These are phyloP conservation scores for Fusarium torreyae DNA, from an alignment of 2,329 filamentous ascomycete genomes.

Conservation along the genomic window DNA sequence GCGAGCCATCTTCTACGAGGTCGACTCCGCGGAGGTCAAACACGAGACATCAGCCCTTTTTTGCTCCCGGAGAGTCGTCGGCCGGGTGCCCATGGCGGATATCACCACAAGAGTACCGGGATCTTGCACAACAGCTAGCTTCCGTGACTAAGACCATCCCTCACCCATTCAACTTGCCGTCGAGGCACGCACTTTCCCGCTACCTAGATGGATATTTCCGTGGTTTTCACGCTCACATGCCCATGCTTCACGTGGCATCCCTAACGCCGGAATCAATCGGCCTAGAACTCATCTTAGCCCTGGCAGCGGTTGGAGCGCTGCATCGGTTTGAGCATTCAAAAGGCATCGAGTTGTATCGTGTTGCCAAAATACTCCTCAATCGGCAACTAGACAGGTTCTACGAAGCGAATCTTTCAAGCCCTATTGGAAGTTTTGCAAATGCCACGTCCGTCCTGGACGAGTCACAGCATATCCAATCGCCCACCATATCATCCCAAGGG, in stretches of 20 bases:
- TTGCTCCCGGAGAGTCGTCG: too few species aligned
- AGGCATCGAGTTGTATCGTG: constrained; percentile 1
- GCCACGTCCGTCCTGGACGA: neutral
- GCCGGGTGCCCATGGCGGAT: neutral
- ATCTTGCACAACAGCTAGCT: neutral
- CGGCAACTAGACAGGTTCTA: neutral
- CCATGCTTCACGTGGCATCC: constrained; percentile 26
- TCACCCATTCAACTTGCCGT: constrained; percentile 10
- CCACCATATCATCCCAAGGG: neutral
- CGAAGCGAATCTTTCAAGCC: neutral
- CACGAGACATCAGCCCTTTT: too few species aligned
- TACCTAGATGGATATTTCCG: constrained; percentile 32
- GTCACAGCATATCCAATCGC: neutral
- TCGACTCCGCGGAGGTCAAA: too few species aligned
- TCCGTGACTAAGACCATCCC: neutral
- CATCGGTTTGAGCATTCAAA: constrained; percentile 6
- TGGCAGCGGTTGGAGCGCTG: constrained; percentile 6
- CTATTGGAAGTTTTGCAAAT: neutral
- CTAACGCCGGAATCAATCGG: constrained; percentile 13
- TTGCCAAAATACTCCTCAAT: constrained; percentile 2
- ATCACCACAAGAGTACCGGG: neutral
- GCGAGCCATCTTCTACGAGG: too few species aligned
- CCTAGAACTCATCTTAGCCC: neutral
- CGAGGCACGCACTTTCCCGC: constrained; percentile 26
- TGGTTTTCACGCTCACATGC: constrained; percentile 29